Percentiles rank a stretch among this genome's conserved stretches.
These are phyloP conservation scores for Wallemia mellicola DNA, from an alignment of 1,284 basidiomycete species.

Conservation along the genomic window DNA sequence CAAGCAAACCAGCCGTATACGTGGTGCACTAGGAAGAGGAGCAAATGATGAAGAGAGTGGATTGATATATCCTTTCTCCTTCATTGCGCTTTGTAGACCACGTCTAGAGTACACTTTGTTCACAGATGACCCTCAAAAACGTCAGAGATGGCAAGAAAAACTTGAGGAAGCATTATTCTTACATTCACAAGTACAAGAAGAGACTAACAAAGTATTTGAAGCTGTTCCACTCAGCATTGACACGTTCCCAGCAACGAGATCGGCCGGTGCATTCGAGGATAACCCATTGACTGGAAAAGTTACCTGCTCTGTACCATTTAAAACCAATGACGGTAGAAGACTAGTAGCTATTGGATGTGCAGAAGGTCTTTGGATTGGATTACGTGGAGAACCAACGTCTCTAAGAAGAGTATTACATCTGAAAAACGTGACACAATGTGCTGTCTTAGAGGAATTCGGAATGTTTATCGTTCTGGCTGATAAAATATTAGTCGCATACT, in stretches of 20 bases:
- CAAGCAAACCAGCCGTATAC: not conserved
- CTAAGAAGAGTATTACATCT: conserved; percentile 67
- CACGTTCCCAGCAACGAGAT: conserved; percentile 29
- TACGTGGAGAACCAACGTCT: conserved; percentile 56
- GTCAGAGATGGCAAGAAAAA: conserved; percentile 64
- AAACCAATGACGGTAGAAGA: conserved; percentile 55
- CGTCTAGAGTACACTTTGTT: conserved; percentile 60
- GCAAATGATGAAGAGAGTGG: conserved; percentile 13
- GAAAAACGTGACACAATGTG: conserved; percentile 69
- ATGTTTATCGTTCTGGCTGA: conserved; percentile 85
- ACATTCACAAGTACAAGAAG: conserved; percentile 53
- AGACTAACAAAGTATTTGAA: conserved; percentile 59
- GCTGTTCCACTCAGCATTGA: conserved; percentile 55
- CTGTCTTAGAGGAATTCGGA: conserved; percentile 76
- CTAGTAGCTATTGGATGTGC: conserved; percentile 78
- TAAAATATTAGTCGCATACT: conserved; percentile 42
- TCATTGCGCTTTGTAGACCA: conserved; percentile 52
- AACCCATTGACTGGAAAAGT: conserved; percentile 56
- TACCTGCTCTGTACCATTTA: conserved; percentile 73
- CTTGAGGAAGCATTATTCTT: conserved; percentile 61
- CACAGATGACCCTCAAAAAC: conserved; percentile 41
- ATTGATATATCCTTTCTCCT: conserved; percentile 40
- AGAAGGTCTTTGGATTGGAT: conserved; percentile 89
- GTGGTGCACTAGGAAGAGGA: conserved; percentile 2
- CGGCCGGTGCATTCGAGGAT: conserved; percentile 25